These are phyloP conservation scores for Aspergillus sojae DNA, from an alignment of 2,329 filamentous ascomycete species.

Conservation along the genomic window DNA sequence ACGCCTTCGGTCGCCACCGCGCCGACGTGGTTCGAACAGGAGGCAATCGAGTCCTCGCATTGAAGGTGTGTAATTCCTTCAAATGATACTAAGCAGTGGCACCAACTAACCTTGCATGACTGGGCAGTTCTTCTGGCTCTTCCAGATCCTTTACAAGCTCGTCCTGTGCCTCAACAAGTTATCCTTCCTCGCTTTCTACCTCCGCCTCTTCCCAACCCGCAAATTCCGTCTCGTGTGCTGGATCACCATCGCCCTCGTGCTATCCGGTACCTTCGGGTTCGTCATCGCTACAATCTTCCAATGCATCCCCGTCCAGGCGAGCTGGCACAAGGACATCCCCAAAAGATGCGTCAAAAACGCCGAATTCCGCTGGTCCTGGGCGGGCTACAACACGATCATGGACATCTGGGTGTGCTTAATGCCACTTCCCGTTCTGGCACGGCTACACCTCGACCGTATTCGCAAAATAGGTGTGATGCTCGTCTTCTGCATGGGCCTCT, in stretches of 20 bases:
- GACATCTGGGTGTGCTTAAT: conserved; percentile 9
- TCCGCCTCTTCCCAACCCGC: conserved; percentile 30
- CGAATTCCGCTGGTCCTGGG: background rate
- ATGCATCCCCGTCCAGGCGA: conserved; percentile 4
- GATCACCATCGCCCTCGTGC: conserved; percentile 19
- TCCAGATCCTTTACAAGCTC: conserved; percentile 10
- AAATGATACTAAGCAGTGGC: background rate
- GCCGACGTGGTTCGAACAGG: conserved; percentile 2
- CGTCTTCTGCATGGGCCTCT: conserved; percentile 10
- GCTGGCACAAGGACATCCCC: conserved; percentile 2
- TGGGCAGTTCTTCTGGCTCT: conserved; percentile 8
- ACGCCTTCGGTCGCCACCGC: conserved; percentile 8
- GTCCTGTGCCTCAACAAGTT: conserved; percentile 23
- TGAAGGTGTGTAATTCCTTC: background rate
- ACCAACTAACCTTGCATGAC: background rate
- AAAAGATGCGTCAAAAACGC: conserved; percentile 7
- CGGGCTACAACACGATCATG: background rate
- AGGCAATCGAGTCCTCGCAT: conserved; percentile 4
- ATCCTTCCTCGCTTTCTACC: conserved; percentile 32
- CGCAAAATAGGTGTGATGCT: conserved; percentile 9
- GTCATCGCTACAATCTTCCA: conserved; percentile 11
- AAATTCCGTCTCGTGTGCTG: conserved; percentile 21
- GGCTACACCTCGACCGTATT: conserved; percentile 4
- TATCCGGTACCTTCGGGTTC: conserved; percentile 7
- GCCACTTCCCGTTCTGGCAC: conserved; percentile 4